Conservation (phyloP, 2,329 filamentous ascomycete species). For the Aspergillus udagawae region DNA sequence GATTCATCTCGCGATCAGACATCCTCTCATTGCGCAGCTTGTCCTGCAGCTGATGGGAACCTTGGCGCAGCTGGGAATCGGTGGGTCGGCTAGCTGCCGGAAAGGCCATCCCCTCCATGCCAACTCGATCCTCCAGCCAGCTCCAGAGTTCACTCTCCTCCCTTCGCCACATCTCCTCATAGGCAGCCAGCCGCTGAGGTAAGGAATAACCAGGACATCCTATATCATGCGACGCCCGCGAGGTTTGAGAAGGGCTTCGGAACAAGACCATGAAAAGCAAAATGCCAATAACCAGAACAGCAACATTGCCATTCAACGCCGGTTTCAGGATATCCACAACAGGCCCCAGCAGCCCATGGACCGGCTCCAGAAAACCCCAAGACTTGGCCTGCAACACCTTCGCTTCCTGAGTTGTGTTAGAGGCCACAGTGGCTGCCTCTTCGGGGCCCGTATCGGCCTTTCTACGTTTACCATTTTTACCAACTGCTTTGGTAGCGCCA, state of each 20-base stretch:
- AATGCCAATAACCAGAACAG: constrained; percentile 70
- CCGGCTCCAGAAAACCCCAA: constrained; percentile 80
- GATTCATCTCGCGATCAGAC: constrained; percentile 68
- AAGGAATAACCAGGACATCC: constrained; percentile 39
- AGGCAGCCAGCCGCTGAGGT: constrained; percentile 71
- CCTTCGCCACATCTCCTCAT: constrained; percentile 86
- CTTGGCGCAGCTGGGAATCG: constrained; percentile 42
- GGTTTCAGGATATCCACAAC: constrained; percentile 65
- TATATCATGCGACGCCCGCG: constrained; percentile 33
- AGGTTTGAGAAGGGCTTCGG: constrained; percentile 40
- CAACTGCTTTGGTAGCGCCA: constrained; percentile 42
- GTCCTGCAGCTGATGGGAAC: constrained; percentile 34
- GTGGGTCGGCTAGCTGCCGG: constrained; percentile 26
- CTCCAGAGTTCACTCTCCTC: constrained; percentile 90
- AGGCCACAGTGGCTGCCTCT: constrained; percentile 41
- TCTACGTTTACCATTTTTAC: constrained; percentile 60
- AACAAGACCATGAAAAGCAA: constrained; percentile 73
- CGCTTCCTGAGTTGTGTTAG: constrained; percentile 41
- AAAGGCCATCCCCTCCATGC: constrained; percentile 56
- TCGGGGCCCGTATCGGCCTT: constrained; percentile 46
- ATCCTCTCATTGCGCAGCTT: constrained; percentile 63
- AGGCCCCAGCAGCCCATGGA: constrained; percentile 67
- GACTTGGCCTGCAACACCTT: constrained; percentile 43
- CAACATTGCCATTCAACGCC: constrained; percentile 69
- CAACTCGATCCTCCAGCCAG: constrained; percentile 84